Percentiles rank a stretch among this genome's conserved stretches.
Evolutionary conservation across 148 eudicot species (phyloP).

Genomic region (Hydrangea macrophylla): DNA sequence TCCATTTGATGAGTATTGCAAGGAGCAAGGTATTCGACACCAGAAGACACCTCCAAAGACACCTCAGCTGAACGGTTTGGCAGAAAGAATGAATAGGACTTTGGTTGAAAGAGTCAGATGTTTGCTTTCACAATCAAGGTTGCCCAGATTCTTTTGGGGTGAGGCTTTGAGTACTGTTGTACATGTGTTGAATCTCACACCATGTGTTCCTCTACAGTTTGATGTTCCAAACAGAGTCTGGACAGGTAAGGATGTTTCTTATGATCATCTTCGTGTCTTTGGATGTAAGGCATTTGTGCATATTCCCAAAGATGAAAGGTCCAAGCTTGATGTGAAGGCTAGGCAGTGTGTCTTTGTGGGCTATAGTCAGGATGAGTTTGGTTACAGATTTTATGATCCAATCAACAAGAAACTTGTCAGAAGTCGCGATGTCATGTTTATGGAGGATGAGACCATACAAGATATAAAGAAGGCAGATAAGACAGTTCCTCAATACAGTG

Average conservation of each 20-base stretch:
- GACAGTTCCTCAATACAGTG: background rate
- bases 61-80: background rate
- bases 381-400: background rate
- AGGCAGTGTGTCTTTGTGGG: slow-evolving; percentile 12
- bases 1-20: too few relatives aligned
- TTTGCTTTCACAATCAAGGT: slow-evolving; percentile 1
- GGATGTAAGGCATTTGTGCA: slow-evolving; percentile 17
- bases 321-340: slow-evolving; percentile 19
- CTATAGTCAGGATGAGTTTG: slow-evolving; percentile 11
- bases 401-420: background rate
- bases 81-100: background rate
- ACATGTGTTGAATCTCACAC: slow-evolving; percentile 5
- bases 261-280: slow-evolving; percentile 16
- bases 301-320: slow-evolving; percentile 20
- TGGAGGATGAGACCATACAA: background rate
- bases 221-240: background rate
- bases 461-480: background rate
- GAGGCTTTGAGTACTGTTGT: slow-evolving; percentile 5
- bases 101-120: slow-evolving; percentile 8
- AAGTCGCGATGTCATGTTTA: background rate
- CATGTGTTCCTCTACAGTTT: background rate
- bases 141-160: slow-evolving; percentile 5
- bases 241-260: slow-evolving; percentile 1
- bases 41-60: too few relatives aligned
- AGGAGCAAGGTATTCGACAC: too few relatives aligned